Evolutionary conservation across 768 basidiomycete genomes (phyloP).

Genomic region (Calocybe indica): DNA sequence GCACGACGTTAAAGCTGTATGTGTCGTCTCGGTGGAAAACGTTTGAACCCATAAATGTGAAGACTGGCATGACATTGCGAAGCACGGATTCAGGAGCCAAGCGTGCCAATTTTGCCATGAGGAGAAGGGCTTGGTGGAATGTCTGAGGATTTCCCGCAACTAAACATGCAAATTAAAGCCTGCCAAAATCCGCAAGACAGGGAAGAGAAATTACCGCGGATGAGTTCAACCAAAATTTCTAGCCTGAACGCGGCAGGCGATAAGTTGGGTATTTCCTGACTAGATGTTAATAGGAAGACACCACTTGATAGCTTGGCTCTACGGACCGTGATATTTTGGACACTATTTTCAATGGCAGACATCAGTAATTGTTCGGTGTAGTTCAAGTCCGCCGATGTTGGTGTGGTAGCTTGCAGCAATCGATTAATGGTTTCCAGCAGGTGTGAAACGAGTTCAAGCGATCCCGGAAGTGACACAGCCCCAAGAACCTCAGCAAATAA

Average conservation of each 20-base stretch:
- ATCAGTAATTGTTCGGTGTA: conserved; percentile 83
- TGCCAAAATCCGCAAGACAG: background rate
- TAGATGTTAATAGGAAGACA: background rate
- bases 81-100: conserved; percentile 88
- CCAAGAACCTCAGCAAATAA: conserved; percentile 68
- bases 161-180: conserved; percentile 20
- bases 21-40: conserved; percentile 95
- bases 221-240: conserved; percentile 83
- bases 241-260: conserved; percentile 60
- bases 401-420: conserved; percentile 50
- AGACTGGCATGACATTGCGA: conserved; percentile 95
- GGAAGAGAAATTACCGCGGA: conserved; percentile 50
- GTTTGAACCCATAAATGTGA: conserved; percentile 99
- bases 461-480: conserved; percentile 58
- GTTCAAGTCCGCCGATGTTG: conserved; percentile 56
- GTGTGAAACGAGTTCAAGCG: conserved; percentile 62
- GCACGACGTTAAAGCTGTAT: conserved; percentile 92
- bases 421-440: conserved; percentile 70
- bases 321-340: conserved; percentile 50
- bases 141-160: conserved; percentile 91
- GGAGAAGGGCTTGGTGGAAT: conserved; percentile 84
- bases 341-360: conserved; percentile 68
- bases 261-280: conserved; percentile 47
- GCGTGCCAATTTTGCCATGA: conserved; percentile 79
- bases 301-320: background rate